Conservation (phyloP, 352 stramenopile genomes). For the Phytophthora meadii region DNA sequence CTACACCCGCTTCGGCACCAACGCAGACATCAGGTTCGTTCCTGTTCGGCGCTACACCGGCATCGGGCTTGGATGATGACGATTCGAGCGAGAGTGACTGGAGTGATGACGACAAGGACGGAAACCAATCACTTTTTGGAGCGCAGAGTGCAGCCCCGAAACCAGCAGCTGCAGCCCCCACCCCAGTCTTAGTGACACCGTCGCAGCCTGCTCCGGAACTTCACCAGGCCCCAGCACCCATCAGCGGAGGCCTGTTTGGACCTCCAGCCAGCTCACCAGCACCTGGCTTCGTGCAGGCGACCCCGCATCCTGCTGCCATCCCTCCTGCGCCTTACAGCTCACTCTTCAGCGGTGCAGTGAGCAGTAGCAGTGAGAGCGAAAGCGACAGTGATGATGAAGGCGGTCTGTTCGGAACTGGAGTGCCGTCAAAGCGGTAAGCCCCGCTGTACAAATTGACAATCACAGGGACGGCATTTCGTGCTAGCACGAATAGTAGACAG, state of each 20-base stretch:
- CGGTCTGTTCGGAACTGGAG: conserved; percentile 78
- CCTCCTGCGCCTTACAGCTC: conserved; percentile 55
- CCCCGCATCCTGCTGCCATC: conserved; percentile 28
- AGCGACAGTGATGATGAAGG: conserved; percentile 83
- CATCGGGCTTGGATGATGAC: conserved; percentile 43
- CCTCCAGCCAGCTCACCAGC: conserved; percentile 25
- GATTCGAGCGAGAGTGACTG: conserved; percentile 75
- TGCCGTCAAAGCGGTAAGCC: conserved; percentile 73
- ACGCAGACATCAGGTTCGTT: conserved; percentile 17
- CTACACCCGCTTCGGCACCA: conserved; percentile 2
- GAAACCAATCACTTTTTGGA: conserved; percentile 49
- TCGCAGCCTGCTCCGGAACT: conserved; percentile 29
- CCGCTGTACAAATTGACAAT: conserved; percentile 12
- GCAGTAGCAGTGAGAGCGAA: conserved; percentile 62
- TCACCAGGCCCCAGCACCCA: conserved; percentile 25
- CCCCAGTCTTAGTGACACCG: conserved; percentile 32
- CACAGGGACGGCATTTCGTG: conserved; percentile 12
- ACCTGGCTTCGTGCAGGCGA: conserved; percentile 34
- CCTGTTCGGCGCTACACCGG: conserved; percentile 45
- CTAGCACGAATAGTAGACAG: conserved; percentile 27
- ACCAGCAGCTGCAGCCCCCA: conserved; percentile 16
- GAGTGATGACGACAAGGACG: conserved; percentile 59
- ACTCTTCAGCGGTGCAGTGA: conserved; percentile 67
- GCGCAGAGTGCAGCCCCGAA: conserved; percentile 26
- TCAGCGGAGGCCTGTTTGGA: conserved; percentile 41